Evolutionary conservation across 495 filamentous ascomycete species (phyloP).

Genomic region (Aspergillus baeticus): DNA sequence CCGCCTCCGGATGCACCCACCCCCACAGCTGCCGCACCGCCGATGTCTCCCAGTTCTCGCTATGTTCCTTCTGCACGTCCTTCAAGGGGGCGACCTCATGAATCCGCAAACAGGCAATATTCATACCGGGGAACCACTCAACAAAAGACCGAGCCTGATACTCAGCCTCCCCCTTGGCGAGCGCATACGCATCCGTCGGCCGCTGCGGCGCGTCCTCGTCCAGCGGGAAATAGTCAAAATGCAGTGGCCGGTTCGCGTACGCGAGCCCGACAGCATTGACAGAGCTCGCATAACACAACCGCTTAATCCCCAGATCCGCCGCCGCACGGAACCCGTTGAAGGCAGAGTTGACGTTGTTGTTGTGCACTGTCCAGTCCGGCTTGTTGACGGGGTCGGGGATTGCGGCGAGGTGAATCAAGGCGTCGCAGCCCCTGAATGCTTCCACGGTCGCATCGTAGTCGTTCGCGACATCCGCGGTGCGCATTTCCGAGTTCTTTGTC

Average conservation of each 20-base stretch:
- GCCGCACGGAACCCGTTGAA: constrained; percentile 23
- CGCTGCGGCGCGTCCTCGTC: constrained; percentile 18
- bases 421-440: constrained; percentile 21
- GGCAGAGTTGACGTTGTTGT: constrained; percentile 21
- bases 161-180: constrained; percentile 22
- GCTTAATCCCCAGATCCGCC: constrained; percentile 15
- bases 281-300: constrained; percentile 19
- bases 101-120: constrained; percentile 23
- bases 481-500: constrained; percentile 11
- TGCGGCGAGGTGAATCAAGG: constrained; percentile 21
- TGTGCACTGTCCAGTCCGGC: constrained; percentile 17
- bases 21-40: constrained; percentile 20
- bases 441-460: constrained; percentile 17
- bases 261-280: constrained; percentile 22
- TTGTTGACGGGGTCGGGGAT: constrained; percentile 21
- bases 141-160: constrained; percentile 14
- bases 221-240: constrained; percentile 24
- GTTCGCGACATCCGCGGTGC: constrained; percentile 16
- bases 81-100: constrained; percentile 17
- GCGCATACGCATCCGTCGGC: constrained; percentile 20
- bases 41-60: constrained; percentile 16
- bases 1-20: constrained; percentile 18
- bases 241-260: constrained; percentile 16
- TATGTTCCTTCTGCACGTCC: constrained; percentile 16
- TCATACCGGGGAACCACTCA: constrained; percentile 21